Evolutionary conservation across 2,329 filamentous ascomycete species (phyloP), one percentile per base, ranked within the genome.

Genomic region (Ustulina deusta): DNA sequence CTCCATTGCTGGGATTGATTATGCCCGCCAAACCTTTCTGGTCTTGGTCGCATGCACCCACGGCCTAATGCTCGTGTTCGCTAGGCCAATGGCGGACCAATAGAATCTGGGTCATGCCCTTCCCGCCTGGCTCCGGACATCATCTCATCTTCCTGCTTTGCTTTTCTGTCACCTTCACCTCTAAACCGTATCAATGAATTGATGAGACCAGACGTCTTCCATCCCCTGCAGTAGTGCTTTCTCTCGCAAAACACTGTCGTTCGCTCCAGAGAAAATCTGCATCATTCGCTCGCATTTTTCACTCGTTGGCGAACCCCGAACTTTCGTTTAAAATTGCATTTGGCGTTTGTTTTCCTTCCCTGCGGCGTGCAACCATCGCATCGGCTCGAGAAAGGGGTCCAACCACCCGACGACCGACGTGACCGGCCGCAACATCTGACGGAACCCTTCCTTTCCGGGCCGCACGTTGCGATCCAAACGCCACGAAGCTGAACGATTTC

Each of bases 271-370:
- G 58, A 48, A 46, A 52, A 71, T 60, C 44, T 61, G 55, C 52
- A 63, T 70, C 74, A 68, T 55, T 77, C 75, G 74, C 74, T 76
- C 70, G 11, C 66, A 13, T 64, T 69, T 70, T 40, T 66, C 58
- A 34, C 51, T 68, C 66, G 55, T 71, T 72, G 66, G 67, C 68
- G 65, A 67, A 70, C 57, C 71, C 67, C 63, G 64, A 70, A 56
- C 71, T 66, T 48, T 73, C 55, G 42, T 66, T 63, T 59, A 63
- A 62, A 64, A 51, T 48, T 68, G 61, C 65, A 63, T 72, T 70
- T 71, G 61, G 56, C 54, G 63, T 70, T 59, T 66, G 68, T 71
- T 63, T 69, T 73, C 52, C 52, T 63, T 65, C 63, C 65, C 55
- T 63, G 65, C 61, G 62, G 66, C 57, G 66, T 70, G 66, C 65